Conservation (phyloP, 2,329 filamentous ascomycete genomes). For the Monosporascus cannonballus region DNA sequence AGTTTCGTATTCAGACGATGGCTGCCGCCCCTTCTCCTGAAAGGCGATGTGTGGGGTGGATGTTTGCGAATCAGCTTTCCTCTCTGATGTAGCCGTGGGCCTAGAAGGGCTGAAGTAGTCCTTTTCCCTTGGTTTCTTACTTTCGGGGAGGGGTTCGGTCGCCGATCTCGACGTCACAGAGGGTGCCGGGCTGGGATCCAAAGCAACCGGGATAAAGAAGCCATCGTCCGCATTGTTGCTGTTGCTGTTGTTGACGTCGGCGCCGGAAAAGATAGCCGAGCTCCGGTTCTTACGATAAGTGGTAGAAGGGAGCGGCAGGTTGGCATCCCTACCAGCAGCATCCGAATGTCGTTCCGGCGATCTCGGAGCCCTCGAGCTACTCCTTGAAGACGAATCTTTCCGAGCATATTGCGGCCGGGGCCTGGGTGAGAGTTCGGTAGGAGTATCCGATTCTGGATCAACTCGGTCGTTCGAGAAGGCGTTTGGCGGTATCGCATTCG, state of each 20-base stretch:
- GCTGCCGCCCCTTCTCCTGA: constrained; percentile 71
- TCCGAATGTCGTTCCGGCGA: constrained; percentile 49
- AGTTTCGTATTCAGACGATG: constrained; percentile 55
- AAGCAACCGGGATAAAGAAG: constrained; percentile 70
- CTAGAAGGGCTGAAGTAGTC: constrained; percentile 54
- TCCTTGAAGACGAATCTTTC: constrained; percentile 50
- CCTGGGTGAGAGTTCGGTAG: constrained; percentile 63
- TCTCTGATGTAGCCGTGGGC: constrained; percentile 34
- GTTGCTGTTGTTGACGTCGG: constrained; percentile 34
- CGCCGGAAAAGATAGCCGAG: constrained; percentile 56
- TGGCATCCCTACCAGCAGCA: constrained; percentile 43
- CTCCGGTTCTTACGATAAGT: constrained; percentile 75
- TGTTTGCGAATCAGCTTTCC: constrained; percentile 41
- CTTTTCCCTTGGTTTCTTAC: constrained; percentile 42
- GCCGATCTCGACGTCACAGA: constrained; percentile 48
- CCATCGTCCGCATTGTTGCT: constrained; percentile 44
- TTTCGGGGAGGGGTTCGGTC: constrained; percentile 40
- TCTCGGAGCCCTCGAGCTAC: constrained; percentile 43
- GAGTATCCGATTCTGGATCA: constrained; percentile 58
- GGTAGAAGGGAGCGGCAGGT: constrained; percentile 64
- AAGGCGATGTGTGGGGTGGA: constrained; percentile 87
- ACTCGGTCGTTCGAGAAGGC: constrained; percentile 56
- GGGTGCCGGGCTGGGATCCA: constrained; percentile 61
- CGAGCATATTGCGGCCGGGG: constrained; percentile 46
- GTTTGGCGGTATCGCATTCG: constrained; percentile 59